Evolutionary conservation across 2,329 filamentous ascomycete species (phyloP).

Genomic region (Penicillium vulpinum): DNA sequence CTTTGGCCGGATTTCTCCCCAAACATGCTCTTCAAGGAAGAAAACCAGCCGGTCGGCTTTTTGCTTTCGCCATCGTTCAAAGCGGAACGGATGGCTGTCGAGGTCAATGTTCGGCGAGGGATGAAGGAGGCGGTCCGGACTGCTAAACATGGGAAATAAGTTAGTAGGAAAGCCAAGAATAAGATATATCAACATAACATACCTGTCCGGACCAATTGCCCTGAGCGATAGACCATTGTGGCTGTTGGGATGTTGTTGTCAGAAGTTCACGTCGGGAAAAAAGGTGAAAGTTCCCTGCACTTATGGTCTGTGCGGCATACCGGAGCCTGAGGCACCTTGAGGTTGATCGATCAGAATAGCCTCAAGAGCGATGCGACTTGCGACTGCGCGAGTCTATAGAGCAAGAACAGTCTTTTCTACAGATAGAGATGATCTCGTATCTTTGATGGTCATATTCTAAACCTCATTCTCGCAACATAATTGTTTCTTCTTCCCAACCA

Average conservation of each 20-base stretch:
- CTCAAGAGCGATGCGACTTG: constrained; percentile 6
- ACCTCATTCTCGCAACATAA: neutral
- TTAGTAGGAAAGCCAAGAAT: constrained; percentile 4
- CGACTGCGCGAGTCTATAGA: neutral
- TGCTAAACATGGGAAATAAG: constrained; percentile 9
- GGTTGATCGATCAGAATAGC: constrained; percentile 23
- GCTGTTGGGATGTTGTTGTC: constrained; percentile 33
- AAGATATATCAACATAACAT: constrained; percentile 6
- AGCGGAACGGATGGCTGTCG: constrained; percentile 32
- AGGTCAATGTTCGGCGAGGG: constrained; percentile 40
- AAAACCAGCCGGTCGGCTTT: constrained; percentile 27
- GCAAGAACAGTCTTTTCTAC: neutral
- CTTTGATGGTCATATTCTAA: neutral
- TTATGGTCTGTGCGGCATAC: constrained; percentile 18
- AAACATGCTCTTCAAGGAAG: constrained; percentile 39
- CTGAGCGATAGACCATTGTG: constrained; percentile 40
- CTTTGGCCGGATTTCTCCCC: constrained; percentile 30
- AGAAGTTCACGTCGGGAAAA: constrained; percentile 28
- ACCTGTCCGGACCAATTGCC: constrained; percentile 43
- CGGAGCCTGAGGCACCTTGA: constrained; percentile 18
- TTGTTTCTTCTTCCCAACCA: constrained; percentile 19
- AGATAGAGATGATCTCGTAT: neutral
- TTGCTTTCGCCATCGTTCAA: constrained; percentile 27
- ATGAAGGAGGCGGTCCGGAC: constrained; percentile 37
- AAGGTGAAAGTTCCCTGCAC: constrained; percentile 31